Conservation (phyloP, 1,284 basidiomycete species). For the Microbotryum intermedium region DNA sequence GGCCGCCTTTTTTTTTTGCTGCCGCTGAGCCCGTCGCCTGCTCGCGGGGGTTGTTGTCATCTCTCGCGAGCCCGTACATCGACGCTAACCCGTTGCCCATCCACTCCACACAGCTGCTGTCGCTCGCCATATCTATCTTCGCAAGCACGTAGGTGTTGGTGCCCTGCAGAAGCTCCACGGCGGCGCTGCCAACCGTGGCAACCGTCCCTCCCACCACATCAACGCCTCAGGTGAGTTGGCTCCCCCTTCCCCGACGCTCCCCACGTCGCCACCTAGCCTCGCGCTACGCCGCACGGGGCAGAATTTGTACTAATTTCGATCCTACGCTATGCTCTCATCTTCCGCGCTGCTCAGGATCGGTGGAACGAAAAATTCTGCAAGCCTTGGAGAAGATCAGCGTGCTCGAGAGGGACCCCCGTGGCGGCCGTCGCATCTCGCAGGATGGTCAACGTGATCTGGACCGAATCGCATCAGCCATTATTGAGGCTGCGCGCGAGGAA, state of each 20-base stretch:
- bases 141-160: slow-evolving; percentile 96
- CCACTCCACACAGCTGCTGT: slow-evolving; percentile 62
- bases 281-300: too few species aligned
- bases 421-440: slow-evolving; percentile 91
- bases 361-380: slow-evolving; percentile 62
- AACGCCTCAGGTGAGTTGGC: slow-evolving; percentile 55
- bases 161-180: slow-evolving; percentile 95
- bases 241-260: not conserved
- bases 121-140: slow-evolving; percentile 99
- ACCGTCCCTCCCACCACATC: slow-evolving; percentile 90
- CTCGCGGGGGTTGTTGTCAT: slow-evolving; percentile 17
- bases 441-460: slow-evolving; percentile 95
- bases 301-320: too few species aligned
- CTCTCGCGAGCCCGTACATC: slow-evolving; percentile 1
- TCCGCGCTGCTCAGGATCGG: too few species aligned
- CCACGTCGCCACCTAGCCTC: not conserved
- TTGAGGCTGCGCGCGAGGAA: slow-evolving; percentile 75
- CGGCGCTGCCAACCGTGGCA: slow-evolving; percentile 86
- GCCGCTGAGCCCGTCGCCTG: not conserved
- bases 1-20: not conserved
- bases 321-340: too few species aligned
- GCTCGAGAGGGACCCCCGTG: slow-evolving; percentile 81
- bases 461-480: slow-evolving; percentile 94
- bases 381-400: slow-evolving; percentile 98
- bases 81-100: slow-evolving; percentile 8